Base-by-base conservation (phyloP, 164 flowering plant genomes). In the Dillenia turbinata region DNA sequence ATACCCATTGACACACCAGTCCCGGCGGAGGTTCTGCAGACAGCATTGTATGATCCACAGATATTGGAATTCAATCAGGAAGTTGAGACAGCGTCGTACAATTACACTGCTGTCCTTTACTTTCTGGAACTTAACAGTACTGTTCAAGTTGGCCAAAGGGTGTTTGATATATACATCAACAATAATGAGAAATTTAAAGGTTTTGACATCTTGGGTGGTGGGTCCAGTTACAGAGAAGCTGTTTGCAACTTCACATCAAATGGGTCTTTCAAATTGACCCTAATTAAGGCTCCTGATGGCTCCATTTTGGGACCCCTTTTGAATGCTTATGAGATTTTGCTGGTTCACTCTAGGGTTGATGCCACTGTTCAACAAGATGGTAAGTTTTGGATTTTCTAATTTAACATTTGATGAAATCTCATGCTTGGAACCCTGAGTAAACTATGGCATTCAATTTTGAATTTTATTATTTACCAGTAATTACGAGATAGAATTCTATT, bases 321-420 rank as follows among this genome's bases (percentile, higher is more conserved):
- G 63, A 86, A 71, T 79, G 92, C 82, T 45, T 83, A 78, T 68
- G 92, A 86, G 77, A 70, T 86, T 54, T 63, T 82, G 8, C 78
- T 73, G 67, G 70, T 78, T 47, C 73, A 13, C 10, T 62, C 66
- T 44, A 44, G 58, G 73, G 63, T 51, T 56, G 62, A 66, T 54
- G 84, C 60, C 56, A 78, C 80, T 51, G 26, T 55, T 15, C 76
- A 63, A 43, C 15, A 65, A 50, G 86, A 81, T 66, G 81, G 92
- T 86, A 78, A 15, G 72, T 64, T 52, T 12, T 9, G 12, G 46
- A 12, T 16, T 47, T 24, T 5, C 10, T 14, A 44, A 24, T 33
- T 19, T 19, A 19, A 19, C 22, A 19, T 19, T 19, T 19, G 1
- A 19, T 19, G 22, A 19, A 19, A 19, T 19, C 22, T 1, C 22